Evolutionary conservation across 352 stramenopile genomes (phyloP), one percentile per base, ranked within the genome.

Genomic region (Pythium aquatile): DNA sequence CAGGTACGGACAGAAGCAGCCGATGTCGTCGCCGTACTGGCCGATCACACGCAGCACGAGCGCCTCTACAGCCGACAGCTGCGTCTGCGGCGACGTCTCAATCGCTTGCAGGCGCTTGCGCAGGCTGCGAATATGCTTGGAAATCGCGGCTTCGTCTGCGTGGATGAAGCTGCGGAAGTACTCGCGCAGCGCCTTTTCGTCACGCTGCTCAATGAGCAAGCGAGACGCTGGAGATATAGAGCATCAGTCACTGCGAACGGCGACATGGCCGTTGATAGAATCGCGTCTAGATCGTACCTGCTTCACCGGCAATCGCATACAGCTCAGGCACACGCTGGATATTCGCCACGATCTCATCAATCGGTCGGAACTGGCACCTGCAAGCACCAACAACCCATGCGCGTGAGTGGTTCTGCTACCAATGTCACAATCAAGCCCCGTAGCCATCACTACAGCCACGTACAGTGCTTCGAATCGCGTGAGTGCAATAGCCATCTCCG

Each of bases 401-500:
- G 11, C n/a, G 44, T 46, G 24, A 44, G 29, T 14, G 16, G 20
- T 28, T 32, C 47, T 24, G 20, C 20, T 24, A 24, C 20, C 20
- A 24, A 24, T 24, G 20, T 24, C 20, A 24, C 20, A 24, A 24
- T 24, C 20, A 24, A 24, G 20, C 20, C 20, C 20, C 20, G 20
- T 24, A 24, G 20, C 20, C 20, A 64, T 16, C 7, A 47, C 56
- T 47, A 48, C 5, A 28, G n/a, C 6, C 20, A 79, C 83, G 58
- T 71, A 95, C 87, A 95, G 65, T 28, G 97, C 97, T 75, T 99
- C 94, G 61, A 99, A 99, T 35, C 72, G 82, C 54, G 94, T 99
- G 40, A 99, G 74, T 1, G 98, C 97, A 68, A 99, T 98, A 14
- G 97, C 94, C 94, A 99, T 99, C 74, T 99, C 98, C 1, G 98